Conservation (phyloP, 305 asterid genomes). For the Withania somnifera region DNA sequence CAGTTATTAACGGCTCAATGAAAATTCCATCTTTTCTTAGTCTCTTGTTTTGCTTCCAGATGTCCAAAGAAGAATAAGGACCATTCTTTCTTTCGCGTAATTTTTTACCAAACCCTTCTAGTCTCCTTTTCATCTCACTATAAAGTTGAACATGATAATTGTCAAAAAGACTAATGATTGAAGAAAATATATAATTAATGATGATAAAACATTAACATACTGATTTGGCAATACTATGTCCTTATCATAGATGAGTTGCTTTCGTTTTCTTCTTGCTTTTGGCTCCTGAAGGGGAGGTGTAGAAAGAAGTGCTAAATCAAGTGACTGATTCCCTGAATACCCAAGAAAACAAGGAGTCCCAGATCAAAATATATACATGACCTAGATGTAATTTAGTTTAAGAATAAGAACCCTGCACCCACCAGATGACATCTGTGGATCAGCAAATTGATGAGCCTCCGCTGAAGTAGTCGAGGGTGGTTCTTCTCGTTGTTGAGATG, state of each 20-base stretch:
- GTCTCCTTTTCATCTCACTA: constrained; percentile 32
- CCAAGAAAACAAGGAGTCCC: not conserved
- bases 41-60: constrained; percentile 33
- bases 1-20: constrained; percentile 33
- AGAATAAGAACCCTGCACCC: constrained; percentile 15
- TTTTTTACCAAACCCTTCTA: constrained; percentile 20
- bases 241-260: constrained; percentile 29
- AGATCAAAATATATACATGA: not conserved
- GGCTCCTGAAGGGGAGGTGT: constrained; percentile 23
- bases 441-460: constrained; percentile 10
- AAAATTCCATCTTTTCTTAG: constrained; percentile 31
- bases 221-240: constrained; percentile 35
- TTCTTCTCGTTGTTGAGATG: constrained; percentile 24
- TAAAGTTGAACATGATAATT: not conserved
- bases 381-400: not conserved
- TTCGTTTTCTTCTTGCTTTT: constrained; percentile 32
- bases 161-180: not conserved
- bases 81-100: constrained; percentile 24
- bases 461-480: constrained; percentile 18
- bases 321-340: constrained; percentile 30
- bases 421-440: constrained; percentile 31
- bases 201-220: constrained; percentile 20
- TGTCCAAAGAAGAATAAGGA: constrained; percentile 37
- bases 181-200: not conserved
- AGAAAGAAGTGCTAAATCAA: constrained; percentile 36